Base-by-base conservation (phyloP, 108 stramenopile species). In the Fragilaria crotonensis region DNA sequence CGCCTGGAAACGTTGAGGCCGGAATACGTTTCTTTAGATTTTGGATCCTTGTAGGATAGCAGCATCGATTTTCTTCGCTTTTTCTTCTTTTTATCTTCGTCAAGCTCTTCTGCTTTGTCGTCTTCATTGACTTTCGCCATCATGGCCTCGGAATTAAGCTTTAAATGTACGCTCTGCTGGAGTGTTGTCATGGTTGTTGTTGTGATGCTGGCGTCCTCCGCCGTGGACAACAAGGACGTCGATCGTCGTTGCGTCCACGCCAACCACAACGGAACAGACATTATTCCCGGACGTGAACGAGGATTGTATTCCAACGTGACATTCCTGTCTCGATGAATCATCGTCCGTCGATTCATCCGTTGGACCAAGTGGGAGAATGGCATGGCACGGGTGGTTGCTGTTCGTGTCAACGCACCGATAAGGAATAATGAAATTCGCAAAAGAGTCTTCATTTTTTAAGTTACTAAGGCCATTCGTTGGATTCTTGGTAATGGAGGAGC, bases 1-100 rank as follows among this genome's bases (percentile, higher is more conserved):
- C 45, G 49, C 54, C 28, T 45, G 0, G 71, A 51, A 49, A 72
- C 60, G 32, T 66, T 71, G 20, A 76, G 5, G 31, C 75, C 75
- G 45, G 65, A 51, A 1, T 63, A 31, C 30, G 46, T 59, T 18
- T 36, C 45, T 23, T 29, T 59, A 14, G 25, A 45, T 18, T 48
- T 45, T 30, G 9, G 22, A 26, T 64, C 44, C 0, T 20, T 48
- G 45, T 58, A 56, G 20, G 57, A 63, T 7, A 29, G 46, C 19
- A 30, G 51, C 25, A 58, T 58, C 56, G 25, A 41, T 41, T 41
- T 41, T 7, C 7, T 32, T 19, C 1, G 25, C 51, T 27, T 29
- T 41, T 23, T 20, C 23, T 25, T 17, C 4, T 25, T 30, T 21
- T 25, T 50, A 19, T 50, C 49, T 19, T 21, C 49, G 28, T 54